Evolutionary conservation across 1,284 basidiomycete genomes (phyloP).

Genomic region (Sporisorium sorghi): DNA sequence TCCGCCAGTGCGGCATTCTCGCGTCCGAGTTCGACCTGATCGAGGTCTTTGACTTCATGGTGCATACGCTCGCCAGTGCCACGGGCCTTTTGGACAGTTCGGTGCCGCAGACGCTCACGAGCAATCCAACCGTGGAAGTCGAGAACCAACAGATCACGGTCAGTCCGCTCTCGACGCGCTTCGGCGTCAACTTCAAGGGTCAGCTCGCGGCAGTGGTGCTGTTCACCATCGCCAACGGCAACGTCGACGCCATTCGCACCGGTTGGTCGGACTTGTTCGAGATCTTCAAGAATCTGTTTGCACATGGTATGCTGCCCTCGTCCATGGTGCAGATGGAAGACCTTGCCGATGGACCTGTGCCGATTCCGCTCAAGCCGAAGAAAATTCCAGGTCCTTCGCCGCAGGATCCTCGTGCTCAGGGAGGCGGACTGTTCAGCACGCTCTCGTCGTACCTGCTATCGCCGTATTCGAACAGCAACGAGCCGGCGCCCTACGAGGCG

Average conservation of each 20-base stretch:
- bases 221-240: constrained; percentile 97
- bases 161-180: constrained; percentile 89
- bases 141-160: constrained; percentile 89
- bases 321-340: constrained; percentile 96
- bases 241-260: constrained; percentile 91
- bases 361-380: constrained; percentile 59
- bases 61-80: constrained; percentile 77
- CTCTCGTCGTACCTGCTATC: constrained; percentile 96
- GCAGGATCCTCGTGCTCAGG: constrained; percentile 78
- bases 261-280: constrained; percentile 94
- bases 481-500: constrained; percentile 75
- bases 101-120: constrained; percentile 72
- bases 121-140: constrained; percentile 90
- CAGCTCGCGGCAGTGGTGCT: constrained; percentile 96
- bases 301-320: constrained; percentile 83
- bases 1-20: constrained; percentile 93
- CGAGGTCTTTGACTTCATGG: constrained; percentile 96
- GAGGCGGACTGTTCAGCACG: constrained; percentile 90
- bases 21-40: constrained; percentile 88
- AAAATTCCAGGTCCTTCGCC: constrained; percentile 85
- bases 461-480: constrained; percentile 82
- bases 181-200: constrained; percentile 94
- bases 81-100: constrained; percentile 59
- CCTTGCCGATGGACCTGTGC: constrained; percentile 72
- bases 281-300: constrained; percentile 95